A percentile compares a stretch with the other conserved stretches of the same genome.
These are phyloP conservation scores for Nakaseomyces kungkrabaensis DNA, from an alignment of 1,139 yeast species.

Conservation along the genomic window DNA sequence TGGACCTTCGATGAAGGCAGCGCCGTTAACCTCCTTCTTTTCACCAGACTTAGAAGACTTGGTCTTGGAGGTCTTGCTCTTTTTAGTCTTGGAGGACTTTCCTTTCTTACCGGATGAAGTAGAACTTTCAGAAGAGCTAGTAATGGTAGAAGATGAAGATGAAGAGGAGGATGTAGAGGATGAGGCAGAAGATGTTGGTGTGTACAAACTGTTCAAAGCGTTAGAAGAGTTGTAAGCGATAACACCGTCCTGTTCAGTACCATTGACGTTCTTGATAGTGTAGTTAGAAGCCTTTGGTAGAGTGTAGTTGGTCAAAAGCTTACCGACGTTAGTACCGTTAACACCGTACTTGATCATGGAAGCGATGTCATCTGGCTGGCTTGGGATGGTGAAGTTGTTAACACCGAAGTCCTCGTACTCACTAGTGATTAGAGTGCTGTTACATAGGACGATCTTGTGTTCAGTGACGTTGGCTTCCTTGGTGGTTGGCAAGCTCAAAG, in stretches of 20 bases:
- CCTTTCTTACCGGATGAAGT: background rate
- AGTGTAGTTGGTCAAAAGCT: conserved; percentile 34
- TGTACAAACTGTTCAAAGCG: conserved; percentile 33
- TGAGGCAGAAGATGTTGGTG: conserved; percentile 27
- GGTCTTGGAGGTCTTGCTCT: background rate
- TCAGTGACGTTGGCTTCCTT: conserved; percentile 32
- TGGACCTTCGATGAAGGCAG: conserved; percentile 7
- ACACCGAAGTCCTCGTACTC: conserved; percentile 34
- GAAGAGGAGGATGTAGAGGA: conserved; percentile 13
- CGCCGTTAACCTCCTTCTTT: conserved; percentile 5
- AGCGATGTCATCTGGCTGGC: conserved; percentile 34
- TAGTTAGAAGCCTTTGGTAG: conserved; percentile 34
- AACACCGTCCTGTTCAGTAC: conserved; percentile 43
- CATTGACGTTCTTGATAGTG: conserved; percentile 41
- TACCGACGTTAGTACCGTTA: conserved; percentile 41
- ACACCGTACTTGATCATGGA: conserved; percentile 43
- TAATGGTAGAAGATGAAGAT: conserved; percentile 8
- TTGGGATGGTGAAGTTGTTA: conserved; percentile 35
- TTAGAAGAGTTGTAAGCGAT: conserved; percentile 40
- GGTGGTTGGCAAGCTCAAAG: conserved; percentile 36
- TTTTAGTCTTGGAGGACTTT: background rate
- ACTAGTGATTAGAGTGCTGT: conserved; percentile 37
- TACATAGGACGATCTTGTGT: conserved; percentile 40
- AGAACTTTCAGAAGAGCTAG: background rate
- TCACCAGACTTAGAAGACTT: background rate